These are phyloP conservation scores for Samsoniella hepiali DNA, from an alignment of 2,329 filamentous ascomycete genomes.

Conservation along the genomic window DNA sequence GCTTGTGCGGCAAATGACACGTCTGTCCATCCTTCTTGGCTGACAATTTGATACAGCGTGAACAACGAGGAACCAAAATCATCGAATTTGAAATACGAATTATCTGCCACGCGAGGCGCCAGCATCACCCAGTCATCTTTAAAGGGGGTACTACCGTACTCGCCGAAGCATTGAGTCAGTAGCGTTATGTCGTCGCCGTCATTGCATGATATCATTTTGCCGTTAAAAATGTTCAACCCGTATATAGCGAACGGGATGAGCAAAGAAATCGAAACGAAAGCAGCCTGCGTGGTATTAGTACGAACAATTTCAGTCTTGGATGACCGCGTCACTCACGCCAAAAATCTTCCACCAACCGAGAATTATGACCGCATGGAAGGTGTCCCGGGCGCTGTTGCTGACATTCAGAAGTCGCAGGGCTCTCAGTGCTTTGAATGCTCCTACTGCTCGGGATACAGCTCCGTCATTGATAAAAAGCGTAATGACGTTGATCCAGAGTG, in stretches of 20 bases:
- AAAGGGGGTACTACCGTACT: conserved; percentile 73
- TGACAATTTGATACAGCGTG: conserved; percentile 97
- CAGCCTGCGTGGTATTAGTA: conserved; percentile 50
- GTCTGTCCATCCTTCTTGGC: conserved; percentile 95
- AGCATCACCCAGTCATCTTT: conserved; percentile 73
- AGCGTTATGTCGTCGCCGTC: conserved; percentile 50
- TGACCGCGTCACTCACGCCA: conserved; percentile 52
- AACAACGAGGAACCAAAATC: conserved; percentile 92
- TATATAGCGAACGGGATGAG: conserved; percentile 97
- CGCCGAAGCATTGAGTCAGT: conserved; percentile 76
- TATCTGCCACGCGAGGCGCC: conserved; percentile 74
- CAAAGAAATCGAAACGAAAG: conserved; percentile 90
- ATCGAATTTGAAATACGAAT: conserved; percentile 88
- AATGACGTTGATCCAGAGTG: conserved; percentile 90
- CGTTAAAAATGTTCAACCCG: conserved; percentile 87
- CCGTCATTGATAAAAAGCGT: conserved; percentile 80
- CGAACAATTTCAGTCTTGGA: conserved; percentile 13
- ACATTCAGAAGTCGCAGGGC: conserved; percentile 90
- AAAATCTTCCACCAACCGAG: conserved; percentile 92
- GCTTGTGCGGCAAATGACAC: conserved; percentile 82
- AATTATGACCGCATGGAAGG: conserved; percentile 94
- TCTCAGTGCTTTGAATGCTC: conserved; percentile 93
- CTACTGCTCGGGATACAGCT: conserved; percentile 82
- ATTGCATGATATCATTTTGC: conserved; percentile 77
- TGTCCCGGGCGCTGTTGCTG: conserved; percentile 91